Base-by-base conservation (phyloP, 2,329 filamentous ascomycete genomes). In the Colletotrichum eremochloae region DNA sequence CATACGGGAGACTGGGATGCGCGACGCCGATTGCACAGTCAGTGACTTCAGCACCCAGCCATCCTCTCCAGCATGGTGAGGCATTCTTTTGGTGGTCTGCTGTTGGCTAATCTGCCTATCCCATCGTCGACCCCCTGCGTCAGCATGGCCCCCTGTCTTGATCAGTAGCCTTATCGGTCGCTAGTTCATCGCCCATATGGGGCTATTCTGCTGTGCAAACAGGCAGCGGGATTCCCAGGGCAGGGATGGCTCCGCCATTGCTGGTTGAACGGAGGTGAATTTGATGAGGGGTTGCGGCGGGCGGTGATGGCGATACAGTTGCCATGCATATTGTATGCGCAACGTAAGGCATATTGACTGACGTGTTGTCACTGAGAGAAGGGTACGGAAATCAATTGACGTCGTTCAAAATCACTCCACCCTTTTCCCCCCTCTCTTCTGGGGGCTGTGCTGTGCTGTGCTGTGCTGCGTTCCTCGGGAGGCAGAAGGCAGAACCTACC, bases 131-230 rank as follows among this genome's bases (percentile, higher is more conserved):
- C 55, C 66, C 69, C 65, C 66, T 62, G 69, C 46, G 29, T n/a
- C 44, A 15, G 55, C 66, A 70, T 72, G 66, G 67, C 40, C 40
- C 70, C 70, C 66, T 70, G 70, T 72, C 70, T 72, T 60, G 66
- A 66, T 42, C 67, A 65, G 53, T 70, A 65, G 55, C 61, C 70
- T 55, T 63, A 56, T 69, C 69, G 15, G 55, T 64, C 55, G 55
- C 60, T 65, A 64, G 67, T 46, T 55, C 66, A 52, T 57, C 53
- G 55, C 31, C 56, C 29, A 50, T 60, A 36, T 20, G 52, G 69
- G 31, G 40, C 66, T 64, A 40, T 60, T 56, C 53, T 60, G 65
- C 60, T 55, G 60, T 64, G 65, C 53, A 68, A 42, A 42, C 55
- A 65, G 70, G 61, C 66, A 72, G 40, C 69, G 36, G 38, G 20